Conservation (phyloP, 139 green algal species). For the Asterochloris erici region DNA sequence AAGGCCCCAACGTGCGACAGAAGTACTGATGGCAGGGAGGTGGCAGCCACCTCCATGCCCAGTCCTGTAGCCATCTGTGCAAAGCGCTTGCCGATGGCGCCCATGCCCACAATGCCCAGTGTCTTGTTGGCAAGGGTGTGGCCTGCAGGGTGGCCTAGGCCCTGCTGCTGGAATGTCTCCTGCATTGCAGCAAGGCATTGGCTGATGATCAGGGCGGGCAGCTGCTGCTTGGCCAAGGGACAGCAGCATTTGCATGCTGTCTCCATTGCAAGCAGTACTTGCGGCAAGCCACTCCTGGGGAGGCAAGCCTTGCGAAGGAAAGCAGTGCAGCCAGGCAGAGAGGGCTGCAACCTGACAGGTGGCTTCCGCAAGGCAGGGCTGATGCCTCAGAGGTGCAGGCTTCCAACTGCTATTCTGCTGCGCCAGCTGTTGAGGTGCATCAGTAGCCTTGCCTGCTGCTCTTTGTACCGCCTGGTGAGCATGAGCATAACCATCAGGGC, state of each 20-base stretch:
- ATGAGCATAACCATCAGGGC: constrained; percentile 56
- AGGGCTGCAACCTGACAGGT: no score
- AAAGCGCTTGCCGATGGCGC: constrained; percentile 29
- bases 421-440: no score
- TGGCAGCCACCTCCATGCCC: background rate
- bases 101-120: constrained; percentile 51
- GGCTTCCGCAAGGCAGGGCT: no score
- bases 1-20: background rate
- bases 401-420: no score
- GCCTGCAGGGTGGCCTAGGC: constrained; percentile 41
- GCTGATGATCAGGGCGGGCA: no score
- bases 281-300: no score
- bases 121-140: constrained; percentile 41
- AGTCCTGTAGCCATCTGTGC: background rate
- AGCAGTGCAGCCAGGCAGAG: no score
- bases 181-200: constrained; percentile 10
- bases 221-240: background rate
- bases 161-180: constrained; percentile 18
- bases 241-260: background rate
- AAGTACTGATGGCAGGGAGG: no score
- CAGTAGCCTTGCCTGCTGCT: background rate
- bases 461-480: constrained; percentile 30
- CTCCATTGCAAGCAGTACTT: no score
- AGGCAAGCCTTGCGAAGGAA: no score
- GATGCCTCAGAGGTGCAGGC: no score